Evolutionary conservation across 2,329 filamentous ascomycete species (phyloP).

Genomic region (Ophiocordyceps sinensis): DNA sequence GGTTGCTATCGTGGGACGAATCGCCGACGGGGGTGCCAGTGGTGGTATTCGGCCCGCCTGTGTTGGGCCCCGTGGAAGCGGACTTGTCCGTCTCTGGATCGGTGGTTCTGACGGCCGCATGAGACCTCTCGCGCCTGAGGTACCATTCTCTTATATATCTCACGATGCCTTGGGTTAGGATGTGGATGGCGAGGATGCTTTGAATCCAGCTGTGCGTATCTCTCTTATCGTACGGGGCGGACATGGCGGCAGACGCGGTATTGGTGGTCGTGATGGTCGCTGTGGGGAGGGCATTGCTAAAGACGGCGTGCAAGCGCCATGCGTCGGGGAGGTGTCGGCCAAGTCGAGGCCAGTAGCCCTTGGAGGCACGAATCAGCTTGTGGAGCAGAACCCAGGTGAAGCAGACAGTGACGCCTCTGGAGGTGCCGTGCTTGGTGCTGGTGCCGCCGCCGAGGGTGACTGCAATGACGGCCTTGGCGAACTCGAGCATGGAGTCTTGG

Average conservation of each 20-base stretch:
- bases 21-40: background rate
- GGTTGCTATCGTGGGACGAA: slow-evolving; percentile 18
- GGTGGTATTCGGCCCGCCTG: background rate
- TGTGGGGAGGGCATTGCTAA: slow-evolving; percentile 32
- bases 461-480: slow-evolving; percentile 87
- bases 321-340: slow-evolving; percentile 30
- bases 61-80: slow-evolving; percentile 2
- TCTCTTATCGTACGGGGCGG: slow-evolving; percentile 37
- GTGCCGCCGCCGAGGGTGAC: slow-evolving; percentile 77
- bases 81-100: slow-evolving; percentile 51
- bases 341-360: slow-evolving; percentile 31
- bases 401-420: slow-evolving; percentile 58
- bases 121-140: slow-evolving; percentile 42
- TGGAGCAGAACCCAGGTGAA: slow-evolving; percentile 50
- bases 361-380: slow-evolving; percentile 35
- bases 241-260: background rate
- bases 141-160: slow-evolving; percentile 58
- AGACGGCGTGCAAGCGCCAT: slow-evolving; percentile 28
- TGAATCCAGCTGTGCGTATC: slow-evolving; percentile 51
- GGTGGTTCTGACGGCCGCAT: slow-evolving; percentile 29
- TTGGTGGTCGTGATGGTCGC: slow-evolving; percentile 1
- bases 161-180: slow-evolving; percentile 58
- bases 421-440: slow-evolving; percentile 51
- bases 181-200: slow-evolving; percentile 59
- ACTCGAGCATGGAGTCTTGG: slow-evolving; percentile 76